A percentile compares a stretch with the other conserved stretches of the same genome.
These are phyloP conservation scores for Rhodotorula paludigena DNA, from an alignment of 768 basidiomycete genomes.

Conservation along the genomic window DNA sequence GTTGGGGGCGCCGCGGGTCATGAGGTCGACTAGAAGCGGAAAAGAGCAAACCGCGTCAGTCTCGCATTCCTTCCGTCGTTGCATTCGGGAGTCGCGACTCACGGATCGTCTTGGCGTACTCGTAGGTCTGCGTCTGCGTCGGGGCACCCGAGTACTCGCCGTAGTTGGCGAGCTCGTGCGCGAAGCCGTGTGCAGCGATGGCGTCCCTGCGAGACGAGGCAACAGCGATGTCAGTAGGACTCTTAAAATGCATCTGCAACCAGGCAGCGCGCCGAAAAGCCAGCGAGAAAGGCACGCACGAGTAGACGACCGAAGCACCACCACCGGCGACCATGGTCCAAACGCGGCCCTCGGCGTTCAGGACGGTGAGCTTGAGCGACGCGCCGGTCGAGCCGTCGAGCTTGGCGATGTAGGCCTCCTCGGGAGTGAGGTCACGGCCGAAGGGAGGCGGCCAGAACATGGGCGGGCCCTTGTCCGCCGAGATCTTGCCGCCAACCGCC, in stretches of 20 bases:
- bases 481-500: slow-evolving; percentile 53
- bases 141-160: slow-evolving; percentile 99
- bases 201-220: slow-evolving; percentile 53
- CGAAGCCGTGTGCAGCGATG: slow-evolving; percentile 86
- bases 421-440: slow-evolving; percentile 94
- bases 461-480: slow-evolving; percentile 88
- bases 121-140: slow-evolving; percentile 95
- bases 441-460: slow-evolving; percentile 69
- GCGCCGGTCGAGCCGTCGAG: slow-evolving; percentile 95
- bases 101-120: slow-evolving; percentile 98
- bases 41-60: not conserved
- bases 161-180: slow-evolving; percentile 97
- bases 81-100: too few species aligned
- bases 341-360: slow-evolving; percentile 88
- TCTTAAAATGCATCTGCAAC: too few species aligned
- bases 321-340: slow-evolving; percentile 99
- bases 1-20: slow-evolving; percentile 73
- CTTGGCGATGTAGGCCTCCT: slow-evolving; percentile 99
- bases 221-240: not conserved
- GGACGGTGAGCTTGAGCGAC: slow-evolving; percentile 93
- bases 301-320: slow-evolving; percentile 67
- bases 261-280: not conserved
- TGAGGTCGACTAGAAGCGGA: slow-evolving; percentile 66
- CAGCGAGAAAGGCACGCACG: slow-evolving; percentile 38
- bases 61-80: too few species aligned